phyloP scores from a whole-genome alignment of 495 filamentous ascomycete genomes.

The Xylaria bambusicola region DNA sequence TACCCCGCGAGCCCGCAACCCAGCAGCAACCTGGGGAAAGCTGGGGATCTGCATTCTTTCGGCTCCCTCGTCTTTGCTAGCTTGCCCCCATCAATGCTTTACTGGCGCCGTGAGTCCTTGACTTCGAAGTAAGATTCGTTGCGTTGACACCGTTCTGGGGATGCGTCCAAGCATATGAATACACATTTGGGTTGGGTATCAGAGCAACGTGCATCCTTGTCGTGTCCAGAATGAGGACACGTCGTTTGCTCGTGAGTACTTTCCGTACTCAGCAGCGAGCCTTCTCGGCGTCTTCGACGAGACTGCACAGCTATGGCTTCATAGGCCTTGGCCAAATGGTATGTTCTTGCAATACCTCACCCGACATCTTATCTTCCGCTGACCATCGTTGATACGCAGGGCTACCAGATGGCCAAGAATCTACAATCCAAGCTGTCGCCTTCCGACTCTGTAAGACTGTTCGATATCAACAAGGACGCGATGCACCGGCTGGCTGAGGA shows the following conservation, averaged over 20 bases:
- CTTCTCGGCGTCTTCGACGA: slow-evolving; percentile 58
- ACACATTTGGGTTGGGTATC: background rate
- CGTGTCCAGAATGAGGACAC: slow-evolving; percentile 34
- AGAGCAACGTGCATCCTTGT: slow-evolving; percentile 2
- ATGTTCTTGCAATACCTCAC: slow-evolving; percentile 29
- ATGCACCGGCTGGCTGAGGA: slow-evolving; percentile 63
- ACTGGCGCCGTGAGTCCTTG: no score
- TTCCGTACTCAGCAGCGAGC: slow-evolving; percentile 40
- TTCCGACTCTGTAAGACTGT: slow-evolving; percentile 67
- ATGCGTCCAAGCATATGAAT: no score
- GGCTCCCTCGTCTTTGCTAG: no score
- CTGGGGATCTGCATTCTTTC: slow-evolving; percentile 1
- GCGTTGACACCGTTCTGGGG: no score
- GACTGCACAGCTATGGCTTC: slow-evolving; percentile 74
- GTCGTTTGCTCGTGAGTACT: slow-evolving; percentile 31
- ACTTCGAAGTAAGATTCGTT: background rate
- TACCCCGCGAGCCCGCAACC: slow-evolving; percentile 24
- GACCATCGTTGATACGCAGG: slow-evolving; percentile 36
- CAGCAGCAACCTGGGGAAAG: background rate
- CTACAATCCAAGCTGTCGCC: slow-evolving; percentile 73
- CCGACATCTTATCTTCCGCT: background rate
- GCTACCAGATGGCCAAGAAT: slow-evolving; percentile 88
- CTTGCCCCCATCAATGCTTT: no score
- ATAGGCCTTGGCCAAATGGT: slow-evolving; percentile 89
- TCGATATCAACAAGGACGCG: slow-evolving; percentile 70